phyloP scores from a whole-genome alignment of 2,329 filamentous ascomycete species.

The Fusarium sp. region DNA sequence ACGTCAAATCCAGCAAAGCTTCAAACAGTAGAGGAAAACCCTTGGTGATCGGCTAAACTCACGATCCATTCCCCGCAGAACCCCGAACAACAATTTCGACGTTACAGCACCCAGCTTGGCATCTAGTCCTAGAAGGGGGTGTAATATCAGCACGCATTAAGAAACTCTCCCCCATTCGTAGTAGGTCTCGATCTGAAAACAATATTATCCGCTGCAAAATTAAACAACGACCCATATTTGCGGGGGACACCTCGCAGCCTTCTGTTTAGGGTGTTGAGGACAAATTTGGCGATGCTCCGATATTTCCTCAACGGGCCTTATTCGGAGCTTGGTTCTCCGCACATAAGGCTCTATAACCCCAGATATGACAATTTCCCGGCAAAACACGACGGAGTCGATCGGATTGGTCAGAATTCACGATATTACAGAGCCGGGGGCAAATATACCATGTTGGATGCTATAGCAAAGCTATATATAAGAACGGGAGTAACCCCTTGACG shows the following conservation, averaged over 20 bases:
- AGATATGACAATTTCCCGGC: neutral
- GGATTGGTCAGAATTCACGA: neutral
- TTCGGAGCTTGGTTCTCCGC: slow-evolving; percentile 29
- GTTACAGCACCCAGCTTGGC: neutral
- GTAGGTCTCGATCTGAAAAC: neutral
- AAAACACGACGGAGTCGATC: neutral
- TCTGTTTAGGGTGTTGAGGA: neutral
- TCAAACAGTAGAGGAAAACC: neutral
- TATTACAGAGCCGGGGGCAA: neutral
- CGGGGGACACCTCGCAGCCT: neutral
- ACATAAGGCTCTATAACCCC: neutral
- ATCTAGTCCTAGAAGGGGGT: neutral
- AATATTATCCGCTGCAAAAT: neutral
- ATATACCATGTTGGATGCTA: neutral
- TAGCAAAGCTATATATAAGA: slow-evolving; percentile 5
- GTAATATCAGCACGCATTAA: neutral
- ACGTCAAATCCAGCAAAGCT: no score
- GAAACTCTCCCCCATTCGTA: neutral
- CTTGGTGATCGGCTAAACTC: neutral
- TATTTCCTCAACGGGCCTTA: slow-evolving; percentile 17
- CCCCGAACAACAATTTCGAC: neutral
- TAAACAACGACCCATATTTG: neutral
- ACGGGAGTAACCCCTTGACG: neutral
- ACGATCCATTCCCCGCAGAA: neutral
- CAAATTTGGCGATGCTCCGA: slow-evolving; percentile 15